Evolutionary conservation across 1,284 basidiomycete species (phyloP), one percentile per base, ranked within the genome.

Genomic region (Marasmius tenuissimus): DNA sequence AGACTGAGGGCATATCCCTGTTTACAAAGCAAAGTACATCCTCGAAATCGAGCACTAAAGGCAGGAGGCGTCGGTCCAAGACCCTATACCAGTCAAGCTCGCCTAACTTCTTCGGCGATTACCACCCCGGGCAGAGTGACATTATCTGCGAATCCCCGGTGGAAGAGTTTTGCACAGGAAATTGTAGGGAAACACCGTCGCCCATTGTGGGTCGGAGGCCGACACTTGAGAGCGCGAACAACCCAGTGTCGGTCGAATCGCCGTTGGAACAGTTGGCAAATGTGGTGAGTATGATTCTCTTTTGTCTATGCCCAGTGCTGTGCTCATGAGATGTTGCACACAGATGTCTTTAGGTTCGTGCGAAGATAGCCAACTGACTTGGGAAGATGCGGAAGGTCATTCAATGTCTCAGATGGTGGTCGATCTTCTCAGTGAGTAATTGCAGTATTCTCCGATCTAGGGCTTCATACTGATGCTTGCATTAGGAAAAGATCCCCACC

Each of bases 341-440:
- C 40, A 75, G 74, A 72, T 75, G n/a, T 71, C 73, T 16, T 50
- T 76, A 20, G 69, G 73, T 0, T 72, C 75, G 2, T 71, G 72
- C 18, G 73, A 73, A 53, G 75, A 76, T 60, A 65, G 69, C 54
- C 73, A 76, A 60, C 37, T 68, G 20, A 68, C 74, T 12, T 75
- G 73, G 73, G 73, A 75, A 51, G 69, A 70, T 56, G 59, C 50
- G 1, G 65, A 72, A 52, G 74, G 74, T 6, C 60, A 63, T 9
- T 75, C 74, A 1, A 75, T 76, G 73, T 73, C 75, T 1, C 69
- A 71, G 64, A 49, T 55, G 20, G 54, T 65, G 49, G 59, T 65
- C 14, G 52, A 60, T n/a, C 53, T 60, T 22, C 58, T 65, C 11
- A 60, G 64, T 66, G 38, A 16, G 61, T 62, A 11, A 22, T 14